Conservation (phyloP, 345 rosid genomes). For the Rhodomyrtus tomentosa region DNA sequence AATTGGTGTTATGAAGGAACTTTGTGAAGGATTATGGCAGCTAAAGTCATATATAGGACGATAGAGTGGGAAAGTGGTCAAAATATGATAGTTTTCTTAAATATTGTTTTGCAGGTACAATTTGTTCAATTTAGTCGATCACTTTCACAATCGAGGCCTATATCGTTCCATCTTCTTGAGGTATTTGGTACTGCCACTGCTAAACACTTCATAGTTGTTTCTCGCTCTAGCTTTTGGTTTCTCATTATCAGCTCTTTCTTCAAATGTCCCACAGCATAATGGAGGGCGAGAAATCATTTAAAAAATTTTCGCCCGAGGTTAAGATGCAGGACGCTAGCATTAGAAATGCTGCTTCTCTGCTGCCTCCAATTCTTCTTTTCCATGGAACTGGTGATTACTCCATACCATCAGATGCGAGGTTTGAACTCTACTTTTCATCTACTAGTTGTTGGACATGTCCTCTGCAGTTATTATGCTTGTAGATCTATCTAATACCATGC, state of each 20-base stretch:
- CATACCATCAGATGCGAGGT: constrained; percentile 92
- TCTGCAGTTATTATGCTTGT: background rate
- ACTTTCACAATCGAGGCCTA: constrained; percentile 76
- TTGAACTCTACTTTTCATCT: constrained; percentile 2
- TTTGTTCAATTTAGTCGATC: constrained; percentile 61
- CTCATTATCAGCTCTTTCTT: background rate
- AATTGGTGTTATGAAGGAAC: background rate
- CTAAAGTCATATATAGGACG: background rate
- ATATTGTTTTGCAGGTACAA: constrained; percentile 53
- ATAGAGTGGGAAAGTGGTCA: background rate
- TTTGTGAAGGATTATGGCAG: background rate
- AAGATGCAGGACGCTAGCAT: constrained; percentile 44
- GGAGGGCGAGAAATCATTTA: constrained; percentile 89
- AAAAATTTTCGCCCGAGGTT: constrained; percentile 70
- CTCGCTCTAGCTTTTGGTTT: background rate
- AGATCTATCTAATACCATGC: background rate
- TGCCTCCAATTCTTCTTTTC: constrained; percentile 66
- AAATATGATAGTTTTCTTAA: background rate
- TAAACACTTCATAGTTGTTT: background rate
- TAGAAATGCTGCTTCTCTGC: constrained; percentile 42
- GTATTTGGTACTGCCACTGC: constrained; percentile 12
- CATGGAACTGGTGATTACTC: constrained; percentile 87
- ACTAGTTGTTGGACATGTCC: background rate
- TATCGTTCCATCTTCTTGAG: constrained; percentile 77
- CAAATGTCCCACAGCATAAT: constrained; percentile 49